Evolutionary conservation across 352 stramenopile species (phyloP), one percentile per base, ranked within the genome.

Genomic region (Elongisporangium senticosum): DNA sequence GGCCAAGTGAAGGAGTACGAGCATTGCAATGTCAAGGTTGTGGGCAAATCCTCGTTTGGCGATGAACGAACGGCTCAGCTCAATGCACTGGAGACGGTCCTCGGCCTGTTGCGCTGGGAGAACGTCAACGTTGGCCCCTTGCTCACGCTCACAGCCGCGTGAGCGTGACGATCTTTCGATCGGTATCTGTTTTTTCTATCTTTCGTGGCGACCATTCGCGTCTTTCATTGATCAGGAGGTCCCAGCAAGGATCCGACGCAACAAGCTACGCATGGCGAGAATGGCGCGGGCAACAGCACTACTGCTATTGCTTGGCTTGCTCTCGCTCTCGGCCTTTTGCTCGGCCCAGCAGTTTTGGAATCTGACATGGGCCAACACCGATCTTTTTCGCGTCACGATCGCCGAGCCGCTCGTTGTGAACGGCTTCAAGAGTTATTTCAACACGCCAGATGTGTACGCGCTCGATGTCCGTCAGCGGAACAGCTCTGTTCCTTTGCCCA

Each of bases 61-160:
- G 67, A 77, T 24, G 53, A 56, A 21, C 22, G 57, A 22, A 59
- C 54, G 37, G 66, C 69, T 49, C 59, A 68, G 4, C 60, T 61
- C 17, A 75, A 83, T 50, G 77, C 76, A 15, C 61, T 80, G n/a
- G 72, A 87, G 62, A 79, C 68, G n/a, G 67, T 87, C n/a, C 67
- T 87, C 51, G 71, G 72, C 6, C 59, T 87, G 47, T 33, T 77
- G 55, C 68, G 72, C 11, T 87, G 77, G 77, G 77, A 85, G 55
- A 76, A 77, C 56, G 71, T 71, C 23, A 84, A 81, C 55, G 65
- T 83, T 22, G 72, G 70, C 0, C 62, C 73, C 10, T 64, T 64
- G 39, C 65, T 79, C 43, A 66, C 63, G 37, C 58, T 84, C 15
- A 68, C 55, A 26, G 22, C 37, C 52, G 17, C 52, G 52, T 33